phyloP scores from a whole-genome alignment of 2,329 filamentous ascomycete species.

The Emericellopsis atlantica region DNA sequence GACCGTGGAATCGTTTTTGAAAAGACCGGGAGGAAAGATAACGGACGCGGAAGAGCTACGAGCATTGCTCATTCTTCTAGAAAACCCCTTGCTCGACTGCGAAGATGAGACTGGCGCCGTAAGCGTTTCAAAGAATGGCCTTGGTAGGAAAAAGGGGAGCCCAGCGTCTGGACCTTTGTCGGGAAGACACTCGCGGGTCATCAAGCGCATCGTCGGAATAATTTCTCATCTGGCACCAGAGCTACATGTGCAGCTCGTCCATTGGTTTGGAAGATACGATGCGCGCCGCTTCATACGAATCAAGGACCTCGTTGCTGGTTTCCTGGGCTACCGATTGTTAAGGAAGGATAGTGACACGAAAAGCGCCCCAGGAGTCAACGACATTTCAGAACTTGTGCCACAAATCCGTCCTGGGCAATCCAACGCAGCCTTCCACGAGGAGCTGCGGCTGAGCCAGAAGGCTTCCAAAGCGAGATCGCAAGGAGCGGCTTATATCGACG shows the following conservation, averaged over 20 bases:
- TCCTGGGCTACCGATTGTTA: slow-evolving; percentile 68
- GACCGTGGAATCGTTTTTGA: slow-evolving; percentile 65
- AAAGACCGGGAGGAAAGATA: slow-evolving; percentile 61
- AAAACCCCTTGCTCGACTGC: slow-evolving; percentile 56
- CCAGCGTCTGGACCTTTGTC: slow-evolving; percentile 30
- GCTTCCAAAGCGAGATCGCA: slow-evolving; percentile 33
- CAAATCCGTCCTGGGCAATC: slow-evolving; percentile 33
- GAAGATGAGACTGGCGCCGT: slow-evolving; percentile 1
- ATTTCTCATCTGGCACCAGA: slow-evolving; percentile 62
- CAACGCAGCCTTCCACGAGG: slow-evolving; percentile 48
- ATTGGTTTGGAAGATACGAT: slow-evolving; percentile 65
- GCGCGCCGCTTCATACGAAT: slow-evolving; percentile 53
- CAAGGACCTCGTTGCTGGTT: slow-evolving; percentile 68
- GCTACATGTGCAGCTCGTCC: slow-evolving; percentile 65
- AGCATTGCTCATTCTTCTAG: slow-evolving; percentile 66
- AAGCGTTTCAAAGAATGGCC: not conserved
- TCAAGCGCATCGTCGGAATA: slow-evolving; percentile 74
- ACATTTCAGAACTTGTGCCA: slow-evolving; percentile 58
- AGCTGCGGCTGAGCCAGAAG: slow-evolving; percentile 27
- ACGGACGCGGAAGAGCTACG: slow-evolving; percentile 57
- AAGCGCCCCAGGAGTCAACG: slow-evolving; percentile 45
- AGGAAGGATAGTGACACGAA: slow-evolving; percentile 58
- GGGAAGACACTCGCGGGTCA: slow-evolving; percentile 67
- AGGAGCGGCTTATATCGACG: slow-evolving; percentile 53
- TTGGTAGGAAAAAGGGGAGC: slow-evolving; percentile 3